Conservation (phyloP, 2,329 filamentous ascomycete species). For the Stromatinia cepivora region DNA sequence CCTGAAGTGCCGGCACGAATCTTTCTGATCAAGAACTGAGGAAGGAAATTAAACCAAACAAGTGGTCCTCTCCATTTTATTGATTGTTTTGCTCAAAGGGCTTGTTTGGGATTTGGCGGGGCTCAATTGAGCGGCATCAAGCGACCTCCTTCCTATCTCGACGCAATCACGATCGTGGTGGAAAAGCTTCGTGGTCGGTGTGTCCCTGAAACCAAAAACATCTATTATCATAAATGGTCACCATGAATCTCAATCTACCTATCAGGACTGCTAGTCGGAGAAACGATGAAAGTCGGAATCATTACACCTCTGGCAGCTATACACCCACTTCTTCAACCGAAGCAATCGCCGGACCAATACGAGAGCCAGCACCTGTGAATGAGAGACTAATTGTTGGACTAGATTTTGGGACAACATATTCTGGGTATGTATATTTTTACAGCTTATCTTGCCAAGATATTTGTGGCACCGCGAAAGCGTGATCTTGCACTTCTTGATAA, state of each 20-base stretch:
- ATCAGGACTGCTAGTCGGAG: constrained; percentile 35
- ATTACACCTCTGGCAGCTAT: constrained; percentile 42
- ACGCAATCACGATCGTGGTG: neutral
- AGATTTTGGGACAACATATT: constrained; percentile 84
- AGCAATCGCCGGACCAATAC: constrained; percentile 61
- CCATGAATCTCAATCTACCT: constrained; percentile 41
- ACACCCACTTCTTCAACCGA: constrained; percentile 58
- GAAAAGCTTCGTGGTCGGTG: constrained; percentile 25
- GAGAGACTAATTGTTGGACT: constrained; percentile 75
- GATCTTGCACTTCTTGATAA: neutral
- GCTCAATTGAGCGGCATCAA: constrained; percentile 15
- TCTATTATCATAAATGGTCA: constrained; percentile 21
- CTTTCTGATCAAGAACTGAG: neutral
- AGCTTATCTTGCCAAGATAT: constrained; percentile 10
- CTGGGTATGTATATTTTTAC: constrained; percentile 51
- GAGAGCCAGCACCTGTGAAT: constrained; percentile 52
- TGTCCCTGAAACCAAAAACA: neutral
- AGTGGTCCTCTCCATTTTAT: neutral
- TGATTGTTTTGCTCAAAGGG: neutral
- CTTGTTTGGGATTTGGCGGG: constrained; percentile 1
- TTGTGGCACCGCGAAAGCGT: neutral
- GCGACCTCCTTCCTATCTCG: constrained; percentile 13
- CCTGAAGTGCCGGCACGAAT: neutral
- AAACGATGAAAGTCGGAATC: constrained; percentile 40
- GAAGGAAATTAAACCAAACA: neutral